Evolutionary conservation across 2,329 filamentous ascomycete species (phyloP).

Genomic region (Macrophomina phaseolina): DNA sequence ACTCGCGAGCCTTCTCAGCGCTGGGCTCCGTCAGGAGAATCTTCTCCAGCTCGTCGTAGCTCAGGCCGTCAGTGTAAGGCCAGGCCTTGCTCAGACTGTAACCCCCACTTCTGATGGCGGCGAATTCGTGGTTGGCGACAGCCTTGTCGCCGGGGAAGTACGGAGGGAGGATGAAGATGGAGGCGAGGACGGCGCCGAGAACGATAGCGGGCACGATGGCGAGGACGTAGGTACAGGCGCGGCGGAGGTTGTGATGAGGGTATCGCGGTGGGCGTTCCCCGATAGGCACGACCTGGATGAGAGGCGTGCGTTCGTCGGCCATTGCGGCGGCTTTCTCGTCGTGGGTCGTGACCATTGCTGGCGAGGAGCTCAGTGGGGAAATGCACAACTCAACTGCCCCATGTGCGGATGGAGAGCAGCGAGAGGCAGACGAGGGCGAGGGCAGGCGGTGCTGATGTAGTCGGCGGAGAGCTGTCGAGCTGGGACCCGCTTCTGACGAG

Average conservation of each 20-base stretch:
- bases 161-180: constrained; percentile 45
- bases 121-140: constrained; percentile 31
- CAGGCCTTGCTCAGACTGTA: constrained; percentile 44
- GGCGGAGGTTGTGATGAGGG: constrained; percentile 64
- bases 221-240: constrained; percentile 68
- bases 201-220: constrained; percentile 46
- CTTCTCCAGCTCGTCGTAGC: constrained; percentile 60
- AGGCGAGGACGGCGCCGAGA: constrained; percentile 44
- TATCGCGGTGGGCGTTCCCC: constrained; percentile 58
- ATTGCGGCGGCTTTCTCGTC: constrained; percentile 38
- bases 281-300: constrained; percentile 67
- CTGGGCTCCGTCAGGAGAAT: constrained; percentile 62
- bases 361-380: neutral
- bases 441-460: neutral
- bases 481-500: constrained; percentile 23
- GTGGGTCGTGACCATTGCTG: constrained; percentile 16
- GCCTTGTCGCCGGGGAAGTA: constrained; percentile 39
- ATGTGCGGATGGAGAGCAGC: constrained; percentile 21
- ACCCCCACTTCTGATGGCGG: constrained; percentile 31
- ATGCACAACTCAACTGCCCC: constrained; percentile 20
- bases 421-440: constrained; percentile 11
- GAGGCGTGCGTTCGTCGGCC: constrained; percentile 67
- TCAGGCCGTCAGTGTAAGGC: constrained; percentile 54
- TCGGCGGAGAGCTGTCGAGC: constrained; percentile 14
- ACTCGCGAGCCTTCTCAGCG: constrained; percentile 56